These are phyloP conservation scores for Macrocybe gigantea DNA, from an alignment of 768 basidiomycete genomes.

Conservation along the genomic window DNA sequence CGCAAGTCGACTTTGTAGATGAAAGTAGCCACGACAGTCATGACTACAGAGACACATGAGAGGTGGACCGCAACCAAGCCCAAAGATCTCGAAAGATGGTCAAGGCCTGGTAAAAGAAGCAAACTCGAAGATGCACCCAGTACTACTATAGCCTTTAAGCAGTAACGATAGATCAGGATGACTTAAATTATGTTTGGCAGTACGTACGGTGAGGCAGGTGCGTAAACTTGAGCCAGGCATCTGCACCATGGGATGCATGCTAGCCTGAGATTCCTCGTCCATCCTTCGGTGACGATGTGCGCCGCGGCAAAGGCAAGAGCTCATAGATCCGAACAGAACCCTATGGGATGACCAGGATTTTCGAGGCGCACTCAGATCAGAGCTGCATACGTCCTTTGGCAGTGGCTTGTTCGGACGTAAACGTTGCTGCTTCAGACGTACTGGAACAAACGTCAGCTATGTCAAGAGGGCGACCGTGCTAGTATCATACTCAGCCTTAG, in stretches of 20 bases:
- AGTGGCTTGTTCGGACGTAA: conserved; percentile 66
- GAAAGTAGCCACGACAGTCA: conserved; percentile 65
- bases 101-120: conserved; percentile 70
- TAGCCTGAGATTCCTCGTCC: conserved; percentile 56
- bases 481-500: conserved; percentile 56
- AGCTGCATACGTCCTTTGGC: conserved; percentile 40
- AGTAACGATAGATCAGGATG: conserved; percentile 4
- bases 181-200: neutral
- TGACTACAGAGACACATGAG: conserved; percentile 62
- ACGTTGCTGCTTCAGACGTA: conserved; percentile 63
- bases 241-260: conserved; percentile 35
- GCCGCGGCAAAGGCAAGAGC: conserved; percentile 65
- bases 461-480: neutral
- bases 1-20: conserved; percentile 60
- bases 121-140: conserved; percentile 79
- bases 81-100: conserved; percentile 53
- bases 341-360: conserved; percentile 38
- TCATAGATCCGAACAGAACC: conserved; percentile 47
- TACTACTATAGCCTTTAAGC: conserved; percentile 65
- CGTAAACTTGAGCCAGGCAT: conserved; percentile 61
- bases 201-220: conserved; percentile 57
- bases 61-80: conserved; percentile 64
- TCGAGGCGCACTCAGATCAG: conserved; percentile 18
- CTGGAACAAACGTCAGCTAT: conserved; percentile 19
- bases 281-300: conserved; percentile 45